phyloP scores from a whole-genome alignment of 495 filamentous ascomycete genomes.

The Annulohypoxylon nitens region DNA sequence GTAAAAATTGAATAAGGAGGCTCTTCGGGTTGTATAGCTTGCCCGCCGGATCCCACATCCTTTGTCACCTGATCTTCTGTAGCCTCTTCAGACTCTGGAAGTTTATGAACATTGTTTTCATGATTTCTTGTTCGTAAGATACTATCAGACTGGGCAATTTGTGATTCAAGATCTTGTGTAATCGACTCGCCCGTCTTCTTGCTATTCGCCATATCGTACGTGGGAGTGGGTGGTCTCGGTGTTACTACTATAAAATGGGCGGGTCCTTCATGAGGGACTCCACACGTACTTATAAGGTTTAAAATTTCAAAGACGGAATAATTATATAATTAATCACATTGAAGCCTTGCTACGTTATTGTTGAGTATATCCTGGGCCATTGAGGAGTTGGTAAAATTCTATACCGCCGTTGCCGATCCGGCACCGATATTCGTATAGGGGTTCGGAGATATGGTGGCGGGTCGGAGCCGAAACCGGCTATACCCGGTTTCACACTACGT shows the following conservation, averaged over 20 bases:
- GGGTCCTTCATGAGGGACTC: too few relatives aligned
- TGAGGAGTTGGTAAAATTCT: not conserved
- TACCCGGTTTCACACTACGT: not conserved
- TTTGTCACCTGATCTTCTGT: not conserved
- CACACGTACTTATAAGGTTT: too few relatives aligned
- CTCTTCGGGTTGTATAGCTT: not conserved
- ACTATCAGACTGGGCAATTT: not conserved
- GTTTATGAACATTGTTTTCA: not conserved
- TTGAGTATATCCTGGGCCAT: not conserved
- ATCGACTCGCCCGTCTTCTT: not conserved
- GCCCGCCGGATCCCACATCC: not conserved
- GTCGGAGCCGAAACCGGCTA: conserved; percentile 14
- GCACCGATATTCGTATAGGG: conserved; percentile 6
- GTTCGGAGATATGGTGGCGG: too few relatives aligned
- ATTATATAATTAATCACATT: not conserved
- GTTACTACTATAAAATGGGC: too few relatives aligned
- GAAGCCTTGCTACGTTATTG: not conserved
- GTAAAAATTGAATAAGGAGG: conserved; percentile 36
- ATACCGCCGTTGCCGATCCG: conserved; percentile 10
- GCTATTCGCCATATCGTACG: too few relatives aligned
- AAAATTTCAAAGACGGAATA: not conserved
- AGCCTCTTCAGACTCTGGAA: not conserved
- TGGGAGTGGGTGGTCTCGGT: too few relatives aligned
- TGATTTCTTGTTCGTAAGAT: not conserved
- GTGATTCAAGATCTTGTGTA: not conserved